Evolutionary conservation across 768 basidiomycete species (phyloP), one percentile per base, ranked within the genome.

Genomic region (Tricholoma hemisulphureum): DNA sequence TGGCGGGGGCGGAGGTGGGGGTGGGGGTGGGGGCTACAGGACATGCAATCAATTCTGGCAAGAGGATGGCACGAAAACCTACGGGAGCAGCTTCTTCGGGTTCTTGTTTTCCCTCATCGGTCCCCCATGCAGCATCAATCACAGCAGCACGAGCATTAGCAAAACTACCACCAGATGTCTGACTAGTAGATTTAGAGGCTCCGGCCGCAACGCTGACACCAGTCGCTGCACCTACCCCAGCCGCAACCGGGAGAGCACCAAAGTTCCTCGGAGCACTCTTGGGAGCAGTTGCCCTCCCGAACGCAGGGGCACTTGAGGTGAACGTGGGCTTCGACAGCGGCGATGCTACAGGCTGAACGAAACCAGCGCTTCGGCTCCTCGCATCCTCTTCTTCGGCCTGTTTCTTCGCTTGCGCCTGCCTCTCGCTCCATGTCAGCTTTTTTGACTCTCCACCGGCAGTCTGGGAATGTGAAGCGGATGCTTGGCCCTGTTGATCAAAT

Each of bases 341-440:
- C 8, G 76, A 66, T 20, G 71, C 65, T 2, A 73, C 63, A 0
- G 80, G 69, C 4, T 79, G 64, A 41, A 73, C 70, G 65, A 78
- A 79, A 14, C 78, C 78, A 1, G 87, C 85, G 43, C 77, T 74
- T 43, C 77, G 84, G 65, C 89, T 92, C 46, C 74, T 75, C 8
- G 78, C 76, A 58, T 86, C 87, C 56, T 93, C 95, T 62, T 91
- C 93, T 62, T 87, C 91, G 14, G 81, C 77, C 63, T 93, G 90
- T 67, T 88, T 88, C 78, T 95, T 95, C 1, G 93, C 89, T n/a
- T 88, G 75, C 0, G 91, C 94, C 68, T 98, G 95, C 20, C 95
- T 81, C 70, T 98, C 91, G 57, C 83, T 89, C 96, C 96, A 98
- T 0, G 95, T 96, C 60, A 96, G 71, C 71, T 93, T 95, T 77